Conservation (phyloP, 306 rosid species). For the Trifolium pratense region DNA sequence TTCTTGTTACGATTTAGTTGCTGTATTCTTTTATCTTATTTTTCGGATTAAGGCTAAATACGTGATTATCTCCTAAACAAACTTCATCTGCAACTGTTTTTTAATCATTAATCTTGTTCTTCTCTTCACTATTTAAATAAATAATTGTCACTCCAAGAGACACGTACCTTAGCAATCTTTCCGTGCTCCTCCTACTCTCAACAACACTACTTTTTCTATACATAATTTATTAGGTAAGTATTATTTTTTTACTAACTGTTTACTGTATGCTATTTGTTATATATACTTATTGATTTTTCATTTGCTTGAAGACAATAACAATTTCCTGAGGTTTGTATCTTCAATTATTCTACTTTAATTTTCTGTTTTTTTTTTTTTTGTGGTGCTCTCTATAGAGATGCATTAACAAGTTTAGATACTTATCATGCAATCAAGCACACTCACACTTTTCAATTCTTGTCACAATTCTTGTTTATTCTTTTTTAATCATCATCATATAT, state of each 20-base stretch:
- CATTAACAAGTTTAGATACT: background rate
- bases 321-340: conserved; percentile 46
- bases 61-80: background rate
- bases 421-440: background rate
- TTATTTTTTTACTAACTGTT: too few relatives aligned
- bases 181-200: conserved; percentile 50
- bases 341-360: conserved; percentile 24
- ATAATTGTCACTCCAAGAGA: conserved; percentile 47
- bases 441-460: conserved; percentile 1
- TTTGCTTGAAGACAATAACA: conserved; percentile 38
- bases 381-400: background rate
- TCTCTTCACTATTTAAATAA: conserved; percentile 62
- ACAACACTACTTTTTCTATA: conserved; percentile 17
- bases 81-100: background rate
- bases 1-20: too few relatives aligned
- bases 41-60: too few relatives aligned
- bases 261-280: conserved; percentile 38
- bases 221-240: background rate
- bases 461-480: background rate
- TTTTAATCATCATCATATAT: background rate
- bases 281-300: conserved; percentile 51
- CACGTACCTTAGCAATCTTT: conserved; percentile 57
- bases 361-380: background rate
- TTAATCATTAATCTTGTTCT: background rate
- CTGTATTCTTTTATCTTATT: too few relatives aligned